Conservation (phyloP, 169 alveolate species). For the Eimeria nieschulzi region DNA sequence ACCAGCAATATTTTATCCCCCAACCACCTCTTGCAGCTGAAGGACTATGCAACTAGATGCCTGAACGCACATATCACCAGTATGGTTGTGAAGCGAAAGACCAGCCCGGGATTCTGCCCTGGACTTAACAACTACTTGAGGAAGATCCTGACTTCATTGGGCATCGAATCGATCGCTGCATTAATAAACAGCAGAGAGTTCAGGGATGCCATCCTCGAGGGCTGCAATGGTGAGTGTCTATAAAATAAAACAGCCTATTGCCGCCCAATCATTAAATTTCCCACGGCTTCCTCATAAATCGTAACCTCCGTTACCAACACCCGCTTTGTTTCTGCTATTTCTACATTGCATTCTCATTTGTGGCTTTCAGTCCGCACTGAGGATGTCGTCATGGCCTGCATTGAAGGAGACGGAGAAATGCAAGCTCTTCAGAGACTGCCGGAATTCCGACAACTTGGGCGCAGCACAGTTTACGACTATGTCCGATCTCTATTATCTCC, state of each 20-base stretch:
- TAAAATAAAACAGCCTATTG: not conserved
- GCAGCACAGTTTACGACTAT: conserved; percentile 27
- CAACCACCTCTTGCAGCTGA: conserved; percentile 39
- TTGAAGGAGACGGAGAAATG: conserved; percentile 55
- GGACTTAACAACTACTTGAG: conserved; percentile 16
- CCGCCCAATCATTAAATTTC: no score
- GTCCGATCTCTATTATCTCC: conserved; percentile 48
- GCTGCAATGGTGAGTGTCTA: conserved; percentile 38
- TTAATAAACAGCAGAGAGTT: conserved; percentile 25
- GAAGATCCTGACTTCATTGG: not conserved
- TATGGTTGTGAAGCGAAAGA: conserved; percentile 10
- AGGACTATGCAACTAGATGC: conserved; percentile 18
- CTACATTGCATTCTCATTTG: not conserved
- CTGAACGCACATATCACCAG: conserved; percentile 62
- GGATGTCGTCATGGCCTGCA: conserved; percentile 38
- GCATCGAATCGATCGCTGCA: not conserved
- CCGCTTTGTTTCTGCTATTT: no score
- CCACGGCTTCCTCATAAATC: no score
- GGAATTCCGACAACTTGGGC: conserved; percentile 6
- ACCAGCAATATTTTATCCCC: not conserved
- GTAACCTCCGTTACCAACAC: no score
- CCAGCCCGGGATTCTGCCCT: conserved; percentile 1
- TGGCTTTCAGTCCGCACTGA: conserved; percentile 25
- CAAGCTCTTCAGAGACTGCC: conserved; percentile 49
- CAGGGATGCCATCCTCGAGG: conserved; percentile 57